Evolutionary conservation across 1,284 basidiomycete genomes (phyloP).

Genomic region (Fistulinella cinereoalba): DNA sequence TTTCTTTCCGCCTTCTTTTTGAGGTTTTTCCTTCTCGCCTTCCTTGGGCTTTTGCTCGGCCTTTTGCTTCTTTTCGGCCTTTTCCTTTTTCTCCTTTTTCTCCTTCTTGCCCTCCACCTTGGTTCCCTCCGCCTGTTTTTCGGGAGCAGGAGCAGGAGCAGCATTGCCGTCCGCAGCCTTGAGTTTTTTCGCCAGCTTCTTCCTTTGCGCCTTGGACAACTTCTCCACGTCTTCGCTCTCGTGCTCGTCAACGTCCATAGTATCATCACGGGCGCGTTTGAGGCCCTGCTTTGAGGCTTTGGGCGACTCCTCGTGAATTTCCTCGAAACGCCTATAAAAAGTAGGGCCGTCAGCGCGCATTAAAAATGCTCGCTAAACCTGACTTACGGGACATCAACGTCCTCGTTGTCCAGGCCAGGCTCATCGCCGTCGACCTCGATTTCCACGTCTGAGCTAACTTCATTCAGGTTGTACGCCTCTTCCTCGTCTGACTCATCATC

Average conservation of each 20-base stretch:
- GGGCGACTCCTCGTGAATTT: constrained; percentile 43
- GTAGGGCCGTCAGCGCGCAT: no score
- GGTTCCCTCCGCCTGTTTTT: constrained; percentile 41
- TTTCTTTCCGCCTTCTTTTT: constrained; percentile 34
- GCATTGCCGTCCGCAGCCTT: constrained; percentile 63
- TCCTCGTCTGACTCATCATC: constrained; percentile 51
- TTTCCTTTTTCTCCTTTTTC: constrained; percentile 36
- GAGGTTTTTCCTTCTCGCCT: no score
- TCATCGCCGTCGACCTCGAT: constrained; percentile 62
- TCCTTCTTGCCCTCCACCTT: constrained; percentile 38
- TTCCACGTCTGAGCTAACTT: constrained; percentile 78
- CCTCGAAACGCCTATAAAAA: constrained; percentile 63
- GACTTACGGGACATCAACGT: constrained; percentile 45
- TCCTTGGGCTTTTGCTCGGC: constrained; percentile 36
- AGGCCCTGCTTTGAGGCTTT: constrained; percentile 26
- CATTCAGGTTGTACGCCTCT: constrained; percentile 60
- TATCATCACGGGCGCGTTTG: constrained; percentile 65
- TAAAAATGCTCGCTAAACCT: no score
- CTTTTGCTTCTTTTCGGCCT: constrained; percentile 33
- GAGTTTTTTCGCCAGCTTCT: constrained; percentile 73
- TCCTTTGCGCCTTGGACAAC: constrained; percentile 55
- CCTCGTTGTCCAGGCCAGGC: constrained; percentile 59
- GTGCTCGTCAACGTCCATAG: constrained; percentile 41
- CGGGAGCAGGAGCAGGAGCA: constrained; percentile 40
- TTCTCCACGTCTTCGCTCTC: constrained; percentile 42